Conservation (phyloP, 441 rosid species). For the Melastoma candidum region DNA sequence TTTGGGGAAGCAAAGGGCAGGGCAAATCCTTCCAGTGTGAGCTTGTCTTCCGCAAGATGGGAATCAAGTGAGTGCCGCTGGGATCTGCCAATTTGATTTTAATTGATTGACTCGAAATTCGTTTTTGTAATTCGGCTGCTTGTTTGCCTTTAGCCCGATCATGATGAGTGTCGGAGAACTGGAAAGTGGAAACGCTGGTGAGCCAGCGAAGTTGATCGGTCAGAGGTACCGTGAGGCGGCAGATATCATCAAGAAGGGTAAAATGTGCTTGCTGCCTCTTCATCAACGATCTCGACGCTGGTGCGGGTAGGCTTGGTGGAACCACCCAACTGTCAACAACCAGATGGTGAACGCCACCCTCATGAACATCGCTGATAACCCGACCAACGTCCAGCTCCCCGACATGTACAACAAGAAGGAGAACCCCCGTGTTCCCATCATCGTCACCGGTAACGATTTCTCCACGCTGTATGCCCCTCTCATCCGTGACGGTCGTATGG, state of each 20-base stretch:
- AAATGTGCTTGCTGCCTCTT: slow-evolving; percentile 7
- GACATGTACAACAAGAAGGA: slow-evolving; percentile 9
- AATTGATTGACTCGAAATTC: too few relatives aligned
- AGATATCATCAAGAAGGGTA: slow-evolving; percentile 3
- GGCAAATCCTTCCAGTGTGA: slow-evolving; percentile 2
- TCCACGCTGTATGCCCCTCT: background rate
- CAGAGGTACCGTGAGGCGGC: slow-evolving; percentile 4
- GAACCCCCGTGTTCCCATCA: slow-evolving; percentile 7
- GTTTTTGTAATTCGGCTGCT: background rate
- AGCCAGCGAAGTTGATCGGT: background rate
- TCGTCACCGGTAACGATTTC: slow-evolving; percentile 6
- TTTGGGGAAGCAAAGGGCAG: too few relatives aligned
- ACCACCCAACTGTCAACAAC: slow-evolving; percentile 1
- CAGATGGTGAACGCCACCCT: background rate
- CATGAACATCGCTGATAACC: slow-evolving; percentile 9
- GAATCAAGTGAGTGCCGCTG: slow-evolving; percentile 3
- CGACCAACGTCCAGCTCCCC: slow-evolving; percentile 7
- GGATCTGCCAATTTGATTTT: background rate
- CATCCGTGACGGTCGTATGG: too few relatives aligned
- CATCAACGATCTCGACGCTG: slow-evolving; percentile 7
- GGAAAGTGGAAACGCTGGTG: background rate
- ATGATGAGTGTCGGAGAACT: slow-evolving; percentile 8
- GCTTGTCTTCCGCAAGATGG: slow-evolving; percentile 6
- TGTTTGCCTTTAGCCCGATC: slow-evolving; percentile 5
- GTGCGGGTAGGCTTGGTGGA: slow-evolving; percentile 6